A percentile compares a stretch with the other conserved stretches of the same genome.
These are phyloP conservation scores for Yamadazyma aaseri DNA, from an alignment of 1,139 yeast genomes.

Conservation along the genomic window DNA sequence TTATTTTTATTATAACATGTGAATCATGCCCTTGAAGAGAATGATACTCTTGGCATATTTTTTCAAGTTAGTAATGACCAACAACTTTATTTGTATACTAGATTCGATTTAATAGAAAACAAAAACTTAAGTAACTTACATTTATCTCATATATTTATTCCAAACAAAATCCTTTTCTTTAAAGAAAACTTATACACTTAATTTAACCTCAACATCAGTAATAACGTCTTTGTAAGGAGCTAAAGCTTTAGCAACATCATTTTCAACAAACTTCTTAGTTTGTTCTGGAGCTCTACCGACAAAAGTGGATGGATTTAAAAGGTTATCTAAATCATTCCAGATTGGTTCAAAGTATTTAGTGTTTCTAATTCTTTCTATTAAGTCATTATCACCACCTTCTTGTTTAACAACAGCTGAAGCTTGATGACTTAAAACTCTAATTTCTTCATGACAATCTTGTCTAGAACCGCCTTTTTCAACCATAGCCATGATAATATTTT, in stretches of 20 bases:
- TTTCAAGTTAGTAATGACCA: too few species aligned
- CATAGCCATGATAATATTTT: slow-evolving; percentile 99
- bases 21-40: too few species aligned
- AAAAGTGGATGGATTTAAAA: slow-evolving; percentile 90
- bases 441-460: slow-evolving; percentile 98
- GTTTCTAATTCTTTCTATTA: slow-evolving; percentile 81
- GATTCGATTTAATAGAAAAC: too few species aligned
- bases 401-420: slow-evolving; percentile 97
- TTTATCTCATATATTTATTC: neutral
- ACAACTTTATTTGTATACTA: too few species aligned
- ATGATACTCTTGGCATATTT: too few species aligned
- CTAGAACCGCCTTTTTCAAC: slow-evolving; percentile 97
- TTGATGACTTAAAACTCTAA: slow-evolving; percentile 94
- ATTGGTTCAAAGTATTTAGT: slow-evolving; percentile 88
- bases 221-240: slow-evolving; percentile 63
- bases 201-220: slow-evolving; percentile 59
- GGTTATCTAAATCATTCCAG: slow-evolving; percentile 73
- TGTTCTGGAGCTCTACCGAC: slow-evolving; percentile 99
- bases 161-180: neutral
- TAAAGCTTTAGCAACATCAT: slow-evolving; percentile 82
- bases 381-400: slow-evolving; percentile 97
- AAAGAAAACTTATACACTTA: slow-evolving; percentile 33
- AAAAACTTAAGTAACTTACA: too few species aligned
- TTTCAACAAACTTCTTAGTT: slow-evolving; percentile 85
- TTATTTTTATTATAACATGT: too few species aligned